These are phyloP conservation scores for Sequoiadendron giganteum DNA, from an alignment of 75 land plant species.

Conservation along the genomic window DNA sequence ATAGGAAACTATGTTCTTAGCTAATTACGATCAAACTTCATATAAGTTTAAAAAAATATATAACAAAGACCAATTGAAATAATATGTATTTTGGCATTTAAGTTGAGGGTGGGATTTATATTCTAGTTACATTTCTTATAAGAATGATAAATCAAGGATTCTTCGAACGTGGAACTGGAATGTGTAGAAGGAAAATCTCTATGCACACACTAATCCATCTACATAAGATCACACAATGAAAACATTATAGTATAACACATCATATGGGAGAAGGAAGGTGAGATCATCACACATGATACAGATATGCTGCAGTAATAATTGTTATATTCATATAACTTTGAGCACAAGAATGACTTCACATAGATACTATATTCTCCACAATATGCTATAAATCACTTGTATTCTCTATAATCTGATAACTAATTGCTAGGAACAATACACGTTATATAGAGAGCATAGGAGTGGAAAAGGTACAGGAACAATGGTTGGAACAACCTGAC, in stretches of 20 bases:
- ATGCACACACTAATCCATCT: not conserved
- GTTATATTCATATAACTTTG: not conserved
- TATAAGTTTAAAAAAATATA: no score
- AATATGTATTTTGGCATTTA: not conserved
- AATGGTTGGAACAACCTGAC: not conserved
- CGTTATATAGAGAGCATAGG: not conserved
- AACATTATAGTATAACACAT: not conserved
- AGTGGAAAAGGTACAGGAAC: not conserved
- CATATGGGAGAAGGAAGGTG: not conserved
- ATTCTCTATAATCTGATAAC: not conserved
- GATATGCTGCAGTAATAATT: not conserved
- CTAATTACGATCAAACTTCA: not conserved
- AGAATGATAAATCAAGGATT: not conserved
- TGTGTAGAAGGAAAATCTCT: not conserved
- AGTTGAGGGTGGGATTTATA: not conserved
- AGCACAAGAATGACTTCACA: not conserved
- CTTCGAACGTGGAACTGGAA: not conserved
- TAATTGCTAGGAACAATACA: not conserved
- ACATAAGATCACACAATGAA: not conserved
- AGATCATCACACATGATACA: not conserved
- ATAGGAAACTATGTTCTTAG: not conserved
- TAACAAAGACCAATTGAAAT: not conserved
- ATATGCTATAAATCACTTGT: not conserved
- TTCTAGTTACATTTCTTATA: not conserved
- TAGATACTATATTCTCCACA: not conserved